Evolutionary conservation across 2,329 filamentous ascomycete species (phyloP).

Genomic region (Penicillium sp.): DNA sequence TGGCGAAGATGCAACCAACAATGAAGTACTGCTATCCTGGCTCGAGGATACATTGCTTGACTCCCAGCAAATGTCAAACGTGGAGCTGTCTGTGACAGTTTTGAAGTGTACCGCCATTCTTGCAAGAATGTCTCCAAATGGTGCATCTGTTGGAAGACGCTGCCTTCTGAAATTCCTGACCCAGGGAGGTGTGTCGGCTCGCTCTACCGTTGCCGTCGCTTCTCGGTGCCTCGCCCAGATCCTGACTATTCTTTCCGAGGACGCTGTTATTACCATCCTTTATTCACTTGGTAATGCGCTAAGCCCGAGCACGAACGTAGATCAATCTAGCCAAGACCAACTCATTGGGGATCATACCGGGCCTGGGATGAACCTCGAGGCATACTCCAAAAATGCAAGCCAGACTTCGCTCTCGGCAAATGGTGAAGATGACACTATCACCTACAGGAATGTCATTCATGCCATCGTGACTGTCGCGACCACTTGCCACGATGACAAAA

Average conservation of each 20-base stretch:
- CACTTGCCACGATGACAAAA: slow-evolving; percentile 81
- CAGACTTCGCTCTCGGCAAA: slow-evolving; percentile 70
- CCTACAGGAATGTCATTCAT: slow-evolving; percentile 88
- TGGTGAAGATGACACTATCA: slow-evolving; percentile 73
- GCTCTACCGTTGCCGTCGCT: slow-evolving; percentile 69
- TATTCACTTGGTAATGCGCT: slow-evolving; percentile 96
- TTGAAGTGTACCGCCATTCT: slow-evolving; percentile 80
- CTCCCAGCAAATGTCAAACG: slow-evolving; percentile 75
- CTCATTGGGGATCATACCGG: slow-evolving; percentile 39
- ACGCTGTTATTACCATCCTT: slow-evolving; percentile 89
- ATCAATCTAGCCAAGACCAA: slow-evolving; percentile 43
- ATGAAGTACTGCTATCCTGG: slow-evolving; percentile 77
- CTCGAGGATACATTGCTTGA: slow-evolving; percentile 79
- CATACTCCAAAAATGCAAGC: slow-evolving; percentile 36
- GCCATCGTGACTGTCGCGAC: slow-evolving; percentile 88
- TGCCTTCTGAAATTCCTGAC: slow-evolving; percentile 84
- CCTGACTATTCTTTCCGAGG: slow-evolving; percentile 78
- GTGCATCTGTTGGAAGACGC: slow-evolving; percentile 72
- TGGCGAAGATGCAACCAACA: slow-evolving; percentile 76
- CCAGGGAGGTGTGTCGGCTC: slow-evolving; percentile 66
- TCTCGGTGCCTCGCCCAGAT: slow-evolving; percentile 82
- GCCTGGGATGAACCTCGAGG: slow-evolving; percentile 49
- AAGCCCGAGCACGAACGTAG: slow-evolving; percentile 63
- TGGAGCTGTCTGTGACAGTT: slow-evolving; percentile 71
- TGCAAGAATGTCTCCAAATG: slow-evolving; percentile 69